Conservation (phyloP, 2,329 filamentous ascomycete genomes). For the Nemania serpens region DNA sequence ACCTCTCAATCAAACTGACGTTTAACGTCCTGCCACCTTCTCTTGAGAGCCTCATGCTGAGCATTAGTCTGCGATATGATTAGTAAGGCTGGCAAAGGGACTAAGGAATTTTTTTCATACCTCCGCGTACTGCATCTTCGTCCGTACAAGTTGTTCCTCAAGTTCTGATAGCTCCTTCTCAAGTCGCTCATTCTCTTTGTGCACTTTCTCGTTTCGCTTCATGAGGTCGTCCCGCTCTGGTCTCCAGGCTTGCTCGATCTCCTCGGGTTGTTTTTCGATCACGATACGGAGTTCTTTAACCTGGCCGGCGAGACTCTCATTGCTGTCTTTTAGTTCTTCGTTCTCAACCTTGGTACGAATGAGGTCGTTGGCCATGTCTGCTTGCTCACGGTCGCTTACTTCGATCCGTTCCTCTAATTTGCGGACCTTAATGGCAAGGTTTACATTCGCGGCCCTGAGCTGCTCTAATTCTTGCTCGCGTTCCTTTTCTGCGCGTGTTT, state of each 20-base stretch:
- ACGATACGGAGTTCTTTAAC: conserved; percentile 83
- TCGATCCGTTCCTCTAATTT: conserved; percentile 86
- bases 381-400: conserved; percentile 86
- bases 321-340: conserved; percentile 84
- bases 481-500: conserved; percentile 79
- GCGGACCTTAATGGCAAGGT: conserved; percentile 76
- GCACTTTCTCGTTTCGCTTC: conserved; percentile 88
- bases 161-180: conserved; percentile 91
- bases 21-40: conserved; percentile 78
- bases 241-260: conserved; percentile 81
- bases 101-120: conserved; percentile 55
- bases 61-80: conserved; percentile 64
- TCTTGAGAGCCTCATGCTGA: conserved; percentile 71
- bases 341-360: conserved; percentile 94
- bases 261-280: conserved; percentile 85
- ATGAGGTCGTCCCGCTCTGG: conserved; percentile 90
- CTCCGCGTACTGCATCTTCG: conserved; percentile 95
- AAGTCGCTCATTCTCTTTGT: conserved; percentile 86
- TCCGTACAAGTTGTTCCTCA: conserved; percentile 88
- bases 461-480: conserved; percentile 80
- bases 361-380: conserved; percentile 86
- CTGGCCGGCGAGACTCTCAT: conserved; percentile 84
- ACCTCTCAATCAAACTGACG: conserved; percentile 55
- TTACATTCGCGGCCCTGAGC: conserved; percentile 68
- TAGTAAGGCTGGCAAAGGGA: conserved; percentile 10